Conservation (phyloP, 2,329 filamentous ascomycete species). For the Tothia fuscella region DNA sequence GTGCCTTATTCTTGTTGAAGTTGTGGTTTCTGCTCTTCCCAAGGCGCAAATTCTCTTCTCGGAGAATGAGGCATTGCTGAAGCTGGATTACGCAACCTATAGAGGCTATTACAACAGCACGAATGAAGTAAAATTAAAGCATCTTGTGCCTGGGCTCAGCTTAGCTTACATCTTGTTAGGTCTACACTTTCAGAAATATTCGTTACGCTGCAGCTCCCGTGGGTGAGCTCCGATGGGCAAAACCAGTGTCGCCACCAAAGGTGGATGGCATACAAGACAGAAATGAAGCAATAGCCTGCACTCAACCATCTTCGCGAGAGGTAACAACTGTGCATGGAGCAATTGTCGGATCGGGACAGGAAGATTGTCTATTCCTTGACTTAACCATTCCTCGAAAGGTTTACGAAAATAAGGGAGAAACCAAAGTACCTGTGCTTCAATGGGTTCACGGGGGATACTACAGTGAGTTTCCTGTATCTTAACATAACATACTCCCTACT, state of each 20-base stretch:
- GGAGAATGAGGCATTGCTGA: background rate
- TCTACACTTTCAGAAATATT: conserved; percentile 15
- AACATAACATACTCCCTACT: background rate
- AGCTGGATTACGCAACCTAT: conserved; percentile 1
- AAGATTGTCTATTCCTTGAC: conserved; percentile 41
- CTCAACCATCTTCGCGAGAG: background rate
- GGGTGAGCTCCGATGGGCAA: conserved; percentile 17
- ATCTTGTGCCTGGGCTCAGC: background rate
- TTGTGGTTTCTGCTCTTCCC: no score
- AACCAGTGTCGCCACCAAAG: conserved; percentile 9
- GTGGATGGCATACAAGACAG: background rate
- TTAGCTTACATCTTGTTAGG: background rate
- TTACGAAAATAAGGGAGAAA: background rate
- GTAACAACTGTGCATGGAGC: background rate
- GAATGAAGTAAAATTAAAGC: background rate
- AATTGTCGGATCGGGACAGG: conserved; percentile 13
- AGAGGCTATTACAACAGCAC: background rate
- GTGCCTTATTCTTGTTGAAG: no score
- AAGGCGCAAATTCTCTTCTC: background rate
- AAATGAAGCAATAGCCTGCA: background rate
- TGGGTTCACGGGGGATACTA: conserved; percentile 3
- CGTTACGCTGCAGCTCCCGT: conserved; percentile 24
- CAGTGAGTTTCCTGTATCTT: background rate
- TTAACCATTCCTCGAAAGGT: conserved; percentile 35
- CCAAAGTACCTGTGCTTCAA: conserved; percentile 1